A percentile compares a stretch with the other conserved stretches of the same genome.
phyloP scores from a whole-genome alignment of 257 asterid genomes.

The Solanum appendiculatum region DNA sequence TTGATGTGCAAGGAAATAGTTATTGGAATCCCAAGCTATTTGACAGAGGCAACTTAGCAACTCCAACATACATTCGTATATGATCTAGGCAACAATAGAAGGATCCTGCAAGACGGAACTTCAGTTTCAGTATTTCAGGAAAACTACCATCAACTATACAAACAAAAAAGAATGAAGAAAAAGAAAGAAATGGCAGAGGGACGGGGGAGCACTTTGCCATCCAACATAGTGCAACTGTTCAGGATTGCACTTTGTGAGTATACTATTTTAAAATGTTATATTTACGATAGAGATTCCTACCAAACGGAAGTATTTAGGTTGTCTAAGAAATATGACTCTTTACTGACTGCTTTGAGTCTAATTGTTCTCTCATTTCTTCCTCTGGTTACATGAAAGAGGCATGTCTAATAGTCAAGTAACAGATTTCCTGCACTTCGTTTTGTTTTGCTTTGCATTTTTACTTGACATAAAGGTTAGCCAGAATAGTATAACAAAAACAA shows the following conservation, averaged over 20 bases:
- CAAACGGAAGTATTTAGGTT: not conserved
- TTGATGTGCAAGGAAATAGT: not conserved
- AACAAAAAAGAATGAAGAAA: not conserved
- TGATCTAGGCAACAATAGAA: conserved; percentile 14
- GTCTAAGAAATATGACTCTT: not conserved
- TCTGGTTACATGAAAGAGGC: not conserved
- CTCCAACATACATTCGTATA: not conserved
- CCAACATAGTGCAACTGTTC: not conserved
- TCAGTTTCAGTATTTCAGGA: not conserved
- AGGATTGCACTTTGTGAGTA: not conserved
- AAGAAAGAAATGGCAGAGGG: not conserved
- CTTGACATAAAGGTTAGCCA: not conserved
- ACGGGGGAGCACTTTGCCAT: not conserved
- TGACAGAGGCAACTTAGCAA: not conserved
- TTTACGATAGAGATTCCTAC: not conserved
- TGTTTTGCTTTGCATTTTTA: not conserved
- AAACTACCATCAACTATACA: not conserved
- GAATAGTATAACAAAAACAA: not conserved
- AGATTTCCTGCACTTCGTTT: not conserved
- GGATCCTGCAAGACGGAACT: conserved; percentile 19
- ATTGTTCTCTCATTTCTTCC: not conserved
- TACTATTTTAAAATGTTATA: not conserved
- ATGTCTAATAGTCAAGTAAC: not conserved
- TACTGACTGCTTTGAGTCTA: not conserved
- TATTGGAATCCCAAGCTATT: not conserved